Conservation (phyloP, 2,329 filamentous ascomycete genomes). For the Xylariales sp. region DNA sequence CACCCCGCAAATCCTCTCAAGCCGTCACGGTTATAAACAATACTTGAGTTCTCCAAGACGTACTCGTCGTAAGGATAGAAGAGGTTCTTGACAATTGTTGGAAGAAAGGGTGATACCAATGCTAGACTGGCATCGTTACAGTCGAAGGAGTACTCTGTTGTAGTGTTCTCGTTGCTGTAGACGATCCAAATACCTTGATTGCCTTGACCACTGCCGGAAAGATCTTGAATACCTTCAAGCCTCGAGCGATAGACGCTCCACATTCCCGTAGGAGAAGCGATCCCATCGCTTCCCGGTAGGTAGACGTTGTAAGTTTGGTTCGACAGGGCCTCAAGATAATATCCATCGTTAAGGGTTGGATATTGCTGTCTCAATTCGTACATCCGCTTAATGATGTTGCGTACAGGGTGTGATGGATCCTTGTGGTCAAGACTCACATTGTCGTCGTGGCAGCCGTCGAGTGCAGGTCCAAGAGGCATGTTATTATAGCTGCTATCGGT, state of each 20-base stretch:
- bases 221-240: conserved; percentile 47
- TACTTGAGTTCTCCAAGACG: conserved; percentile 40
- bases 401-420: conserved; percentile 56
- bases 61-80: conserved; percentile 58
- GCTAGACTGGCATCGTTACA: conserved; percentile 42
- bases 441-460: conserved; percentile 53
- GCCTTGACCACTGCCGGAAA: too few species aligned
- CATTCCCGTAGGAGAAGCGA: conserved; percentile 51
- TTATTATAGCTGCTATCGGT: conserved; percentile 52
- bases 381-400: conserved; percentile 58
- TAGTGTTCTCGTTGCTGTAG: conserved; percentile 43
- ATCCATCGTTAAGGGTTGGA: conserved; percentile 57
- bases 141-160: conserved; percentile 51
- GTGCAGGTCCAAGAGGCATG: conserved; percentile 51
- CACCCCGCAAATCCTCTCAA: conserved; percentile 50
- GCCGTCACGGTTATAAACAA: conserved; percentile 41
- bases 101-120: conserved; percentile 52
- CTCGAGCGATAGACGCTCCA: conserved; percentile 54
- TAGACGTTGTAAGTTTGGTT: conserved; percentile 48
- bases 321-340: conserved; percentile 48
- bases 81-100: conserved; percentile 55
- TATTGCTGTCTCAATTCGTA: conserved; percentile 54
- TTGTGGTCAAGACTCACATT: conserved; percentile 55
- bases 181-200: conserved; percentile 38
- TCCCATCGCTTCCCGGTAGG: conserved; percentile 46